Conservation (phyloP, 208 protist species). For the Trypanosoma conorhini region DNA sequence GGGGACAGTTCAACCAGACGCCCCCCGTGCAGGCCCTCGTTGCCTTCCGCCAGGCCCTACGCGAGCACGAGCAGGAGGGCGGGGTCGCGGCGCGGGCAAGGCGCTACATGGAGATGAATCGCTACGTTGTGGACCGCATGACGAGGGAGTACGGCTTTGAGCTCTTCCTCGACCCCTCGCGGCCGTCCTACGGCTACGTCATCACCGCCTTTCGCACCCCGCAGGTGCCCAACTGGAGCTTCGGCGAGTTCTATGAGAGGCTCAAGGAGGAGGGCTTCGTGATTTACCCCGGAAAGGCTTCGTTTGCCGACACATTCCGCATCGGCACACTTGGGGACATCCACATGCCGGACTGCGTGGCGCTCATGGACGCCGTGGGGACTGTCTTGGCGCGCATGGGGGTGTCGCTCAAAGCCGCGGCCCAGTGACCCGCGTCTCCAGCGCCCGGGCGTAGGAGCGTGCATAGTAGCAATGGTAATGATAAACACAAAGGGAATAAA, state of each 20-base stretch:
- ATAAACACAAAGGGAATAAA: not conserved
- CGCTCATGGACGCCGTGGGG: conserved; percentile 40
- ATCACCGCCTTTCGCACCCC: conserved; percentile 60
- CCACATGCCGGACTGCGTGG: conserved; percentile 42
- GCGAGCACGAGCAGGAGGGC: conserved; percentile 50
- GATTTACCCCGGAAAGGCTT: conserved; percentile 67
- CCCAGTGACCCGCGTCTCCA: not conserved
- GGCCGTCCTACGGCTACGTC: conserved; percentile 50
- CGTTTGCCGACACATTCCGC: conserved; percentile 60
- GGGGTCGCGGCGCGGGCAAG: conserved; percentile 35
- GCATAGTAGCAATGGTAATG: not conserved
- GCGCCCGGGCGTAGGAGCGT: not conserved
- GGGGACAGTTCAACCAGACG: conserved; percentile 46
- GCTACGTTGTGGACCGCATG: conserved; percentile 47
- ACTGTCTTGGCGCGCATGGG: conserved; percentile 38
- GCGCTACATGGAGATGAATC: conserved; percentile 46
- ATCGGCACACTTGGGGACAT: conserved; percentile 72
- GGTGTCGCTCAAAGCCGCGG: conserved; percentile 17
- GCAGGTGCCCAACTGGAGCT: conserved; percentile 44
- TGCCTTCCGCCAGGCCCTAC: conserved; percentile 52
- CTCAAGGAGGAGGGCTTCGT: conserved; percentile 51
- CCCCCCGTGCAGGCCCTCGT: conserved; percentile 63
- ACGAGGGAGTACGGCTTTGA: conserved; percentile 41
- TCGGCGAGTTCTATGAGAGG: conserved; percentile 47
- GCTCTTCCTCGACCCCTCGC: conserved; percentile 40